A percentile compares a stretch with the other conserved stretches of the same genome.
Evolutionary conservation across 1,284 basidiomycete genomes (phyloP).

Genomic region (Tilletia walkeri): DNA sequence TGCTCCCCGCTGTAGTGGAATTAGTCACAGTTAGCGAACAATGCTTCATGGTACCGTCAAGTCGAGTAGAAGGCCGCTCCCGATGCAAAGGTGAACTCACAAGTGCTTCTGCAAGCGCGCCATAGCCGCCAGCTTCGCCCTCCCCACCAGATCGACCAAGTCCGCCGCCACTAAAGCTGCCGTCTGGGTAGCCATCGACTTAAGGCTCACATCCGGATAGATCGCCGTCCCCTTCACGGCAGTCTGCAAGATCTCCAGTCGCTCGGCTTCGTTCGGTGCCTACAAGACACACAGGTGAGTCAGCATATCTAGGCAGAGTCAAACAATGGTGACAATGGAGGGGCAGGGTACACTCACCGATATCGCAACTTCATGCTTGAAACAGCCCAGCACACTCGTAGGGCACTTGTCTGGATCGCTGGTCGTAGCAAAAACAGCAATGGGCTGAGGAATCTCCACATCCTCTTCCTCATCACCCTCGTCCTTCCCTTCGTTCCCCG

Average conservation of each 20-base stretch:
- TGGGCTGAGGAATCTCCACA: slow-evolving; percentile 24
- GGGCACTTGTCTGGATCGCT: slow-evolving; percentile 70
- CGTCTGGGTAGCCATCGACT: slow-evolving; percentile 76
- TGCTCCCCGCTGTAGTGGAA: background rate
- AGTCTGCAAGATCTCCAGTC: slow-evolving; percentile 65
- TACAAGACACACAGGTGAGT: slow-evolving; percentile 49
- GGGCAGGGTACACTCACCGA: background rate
- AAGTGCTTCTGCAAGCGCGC: slow-evolving; percentile 60
- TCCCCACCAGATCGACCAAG: slow-evolving; percentile 69
- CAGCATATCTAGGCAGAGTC: too few relatives aligned
- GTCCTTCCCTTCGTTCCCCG: background rate
- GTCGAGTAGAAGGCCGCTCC: background rate
- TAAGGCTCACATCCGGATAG: slow-evolving; percentile 75
- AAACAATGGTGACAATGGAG: background rate
- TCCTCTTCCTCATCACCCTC: background rate
- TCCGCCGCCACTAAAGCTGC: slow-evolving; percentile 87
- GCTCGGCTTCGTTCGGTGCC: slow-evolving; percentile 77
- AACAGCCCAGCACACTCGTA: slow-evolving; percentile 68
- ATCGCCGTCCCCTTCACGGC: slow-evolving; percentile 60
- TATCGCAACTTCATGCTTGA: slow-evolving; percentile 76
- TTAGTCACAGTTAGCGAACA: too few relatives aligned
- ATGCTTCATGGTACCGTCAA: background rate
- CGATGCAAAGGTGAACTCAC: slow-evolving; percentile 49
- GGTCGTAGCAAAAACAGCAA: slow-evolving; percentile 67
- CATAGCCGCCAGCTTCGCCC: slow-evolving; percentile 67